Base-by-base conservation (phyloP, 805 yeast species). In the Candida pseudofarinosa region DNA sequence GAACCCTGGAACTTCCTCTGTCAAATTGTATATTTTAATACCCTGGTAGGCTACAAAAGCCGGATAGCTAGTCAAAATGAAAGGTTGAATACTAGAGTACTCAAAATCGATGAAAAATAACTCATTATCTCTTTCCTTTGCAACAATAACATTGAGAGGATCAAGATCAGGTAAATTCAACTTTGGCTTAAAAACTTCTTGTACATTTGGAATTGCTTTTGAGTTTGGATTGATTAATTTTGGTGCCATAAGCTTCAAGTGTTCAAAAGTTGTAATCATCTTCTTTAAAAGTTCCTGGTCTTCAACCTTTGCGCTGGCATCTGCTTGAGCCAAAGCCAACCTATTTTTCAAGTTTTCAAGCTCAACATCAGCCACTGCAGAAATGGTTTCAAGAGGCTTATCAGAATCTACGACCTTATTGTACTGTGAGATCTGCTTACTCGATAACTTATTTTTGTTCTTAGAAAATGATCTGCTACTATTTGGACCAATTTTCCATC, bases 401-500 rank as follows among this genome's bases (percentile, higher is more conserved):
- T 62, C 56, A 15, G 74, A 67, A 12, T 67, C 62, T 89, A 95
- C 88, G 32, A 98, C 98, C 1, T 98, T 98, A 41, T 79, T 67
- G 40, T 63, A 69, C 43, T 73, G 66, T 41, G 69, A 72, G 40
- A 79, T 64, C 41, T 71, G 73, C 34, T 69, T 72, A 31, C 73
- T 71, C n/a, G 74, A 68, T 52, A 86, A 61, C 35, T 72, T 65
- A 33, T 65, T 64, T 58, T 82, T 83, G 50, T 81, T 77, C 60
- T 84, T 85, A 77, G 89, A 83, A 60, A 81, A 86, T 12, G 80
- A 76, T 51, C 85, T 76, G 62, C 91, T 97, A 23, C 80, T 81
- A 18, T 87, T 77, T n/a, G 96, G 93, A 4, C 99, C 98, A 51
- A 91, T 80, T 58, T 83, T 76, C 95, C 95, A 90, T 67, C 96